phyloP scores from a whole-genome alignment of 257 asterid genomes.

The Solanum arcanum region DNA sequence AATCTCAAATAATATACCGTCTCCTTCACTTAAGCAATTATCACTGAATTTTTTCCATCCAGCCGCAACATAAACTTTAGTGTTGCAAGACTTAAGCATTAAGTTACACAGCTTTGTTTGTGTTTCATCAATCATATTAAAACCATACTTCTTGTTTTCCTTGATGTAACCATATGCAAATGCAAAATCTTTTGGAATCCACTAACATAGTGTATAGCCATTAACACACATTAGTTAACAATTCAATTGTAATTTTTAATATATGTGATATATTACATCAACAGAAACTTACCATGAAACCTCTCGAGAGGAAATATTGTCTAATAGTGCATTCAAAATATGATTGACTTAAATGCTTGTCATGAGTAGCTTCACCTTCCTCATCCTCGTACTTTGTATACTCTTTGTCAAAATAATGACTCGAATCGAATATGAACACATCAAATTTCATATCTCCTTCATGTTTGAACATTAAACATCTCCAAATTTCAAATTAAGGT shows the following conservation, averaged over 20 bases:
- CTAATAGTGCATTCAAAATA: background rate
- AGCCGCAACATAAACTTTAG: background rate
- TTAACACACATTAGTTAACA: background rate
- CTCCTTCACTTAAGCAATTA: background rate
- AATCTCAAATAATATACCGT: background rate
- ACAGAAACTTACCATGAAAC: background rate
- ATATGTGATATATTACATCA: too few relatives aligned
- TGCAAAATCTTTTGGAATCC: background rate
- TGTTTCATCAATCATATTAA: background rate
- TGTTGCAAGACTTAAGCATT: background rate
- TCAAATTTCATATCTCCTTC: background rate
- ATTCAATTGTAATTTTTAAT: background rate
- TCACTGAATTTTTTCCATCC: background rate
- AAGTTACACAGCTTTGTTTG: background rate
- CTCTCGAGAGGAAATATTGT: background rate
- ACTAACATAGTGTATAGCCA: background rate
- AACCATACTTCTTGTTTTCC: background rate
- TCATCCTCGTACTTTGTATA: background rate
- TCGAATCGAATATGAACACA: background rate
- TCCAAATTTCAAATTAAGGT: background rate
- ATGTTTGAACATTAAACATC: background rate
- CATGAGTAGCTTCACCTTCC: background rate
- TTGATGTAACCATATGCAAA: background rate
- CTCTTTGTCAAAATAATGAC: background rate
- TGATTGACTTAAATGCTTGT: background rate